These are phyloP conservation scores for Calonectria crousiana DNA, from an alignment of 2,329 filamentous ascomycete species.

Conservation along the genomic window DNA sequence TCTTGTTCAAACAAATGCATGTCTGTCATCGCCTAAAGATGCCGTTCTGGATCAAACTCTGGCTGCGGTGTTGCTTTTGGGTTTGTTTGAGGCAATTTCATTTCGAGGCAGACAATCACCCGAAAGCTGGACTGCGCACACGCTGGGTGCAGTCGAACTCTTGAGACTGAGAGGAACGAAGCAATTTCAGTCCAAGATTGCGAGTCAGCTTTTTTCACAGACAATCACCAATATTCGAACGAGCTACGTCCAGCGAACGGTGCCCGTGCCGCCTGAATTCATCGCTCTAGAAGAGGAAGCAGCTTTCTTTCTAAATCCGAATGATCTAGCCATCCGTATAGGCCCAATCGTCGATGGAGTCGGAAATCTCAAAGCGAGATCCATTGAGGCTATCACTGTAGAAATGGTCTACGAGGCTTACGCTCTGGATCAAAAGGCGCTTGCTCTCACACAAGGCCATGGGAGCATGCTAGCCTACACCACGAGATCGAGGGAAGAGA, in stretches of 20 bases:
- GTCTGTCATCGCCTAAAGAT: conserved; percentile 29
- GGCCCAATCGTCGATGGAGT: conserved; percentile 33
- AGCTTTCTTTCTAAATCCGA: conserved; percentile 21
- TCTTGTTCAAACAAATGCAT: conserved; percentile 30
- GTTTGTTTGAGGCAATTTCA: conserved; percentile 44
- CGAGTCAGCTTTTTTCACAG: conserved; percentile 40
- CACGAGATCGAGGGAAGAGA: conserved; percentile 6
- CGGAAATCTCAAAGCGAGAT: conserved; percentile 31
- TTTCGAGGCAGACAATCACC: conserved; percentile 39
- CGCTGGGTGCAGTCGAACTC: conserved; percentile 41
- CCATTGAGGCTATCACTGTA: not conserved
- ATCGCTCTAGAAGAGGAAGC: conserved; percentile 30
- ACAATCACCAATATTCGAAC: conserved; percentile 44
- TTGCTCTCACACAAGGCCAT: conserved; percentile 3
- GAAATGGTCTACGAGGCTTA: conserved; percentile 35
- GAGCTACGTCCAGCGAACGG: conserved; percentile 40
- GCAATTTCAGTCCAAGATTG: conserved; percentile 35
- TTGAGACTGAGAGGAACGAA: conserved; percentile 38
- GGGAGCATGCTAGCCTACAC: conserved; percentile 17
- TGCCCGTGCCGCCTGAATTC: conserved; percentile 36
- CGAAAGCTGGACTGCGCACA: conserved; percentile 44
- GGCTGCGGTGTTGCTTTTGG: conserved; percentile 44
- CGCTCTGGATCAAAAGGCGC: conserved; percentile 30
- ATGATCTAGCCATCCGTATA: conserved; percentile 29
- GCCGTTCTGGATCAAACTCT: conserved; percentile 42